Percentiles rank a stretch among this genome's conserved stretches.
phyloP scores from a whole-genome alignment of 192 early-diverging fungal species.

The Coemansia reversa region DNA sequence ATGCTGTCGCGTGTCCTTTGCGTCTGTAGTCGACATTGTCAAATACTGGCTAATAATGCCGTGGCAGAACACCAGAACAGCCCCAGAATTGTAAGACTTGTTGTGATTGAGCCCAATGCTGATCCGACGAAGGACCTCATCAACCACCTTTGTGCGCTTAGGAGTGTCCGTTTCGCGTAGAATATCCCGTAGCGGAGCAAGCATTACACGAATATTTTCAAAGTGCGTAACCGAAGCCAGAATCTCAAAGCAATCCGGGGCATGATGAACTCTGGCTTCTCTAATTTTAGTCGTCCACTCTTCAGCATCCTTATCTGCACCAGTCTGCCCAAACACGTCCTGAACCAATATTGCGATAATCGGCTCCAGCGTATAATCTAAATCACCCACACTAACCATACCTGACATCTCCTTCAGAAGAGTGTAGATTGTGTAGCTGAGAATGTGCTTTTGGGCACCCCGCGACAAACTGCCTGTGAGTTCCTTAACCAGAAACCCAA shows the following conservation, averaged over 20 bases:
- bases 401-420: slow-evolving; percentile 71
- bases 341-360: slow-evolving; percentile 74
- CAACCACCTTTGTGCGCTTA: slow-evolving; percentile 73
- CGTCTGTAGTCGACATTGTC: slow-evolving; percentile 61
- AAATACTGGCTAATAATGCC: slow-evolving; percentile 85
- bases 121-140: slow-evolving; percentile 74
- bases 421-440: slow-evolving; percentile 90
- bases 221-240: slow-evolving; percentile 71
- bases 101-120: slow-evolving; percentile 80
- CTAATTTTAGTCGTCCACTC: slow-evolving; percentile 88
- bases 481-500: slow-evolving; percentile 88
- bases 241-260: slow-evolving; percentile 85
- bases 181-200: slow-evolving; percentile 85
- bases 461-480: slow-evolving; percentile 71
- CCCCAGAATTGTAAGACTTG: slow-evolving; percentile 59
- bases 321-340: slow-evolving; percentile 92
- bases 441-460: slow-evolving; percentile 91
- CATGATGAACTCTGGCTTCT: slow-evolving; percentile 84
- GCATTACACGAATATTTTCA: slow-evolving; percentile 64
- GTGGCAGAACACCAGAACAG: slow-evolving; percentile 80
- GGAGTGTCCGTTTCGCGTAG: slow-evolving; percentile 80
- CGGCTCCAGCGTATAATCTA: slow-evolving; percentile 77
- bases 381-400: slow-evolving; percentile 60
- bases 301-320: slow-evolving; percentile 84
- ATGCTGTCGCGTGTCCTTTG: slow-evolving; percentile 56